A percentile compares a stretch with the other conserved stretches of the same genome.
These are phyloP conservation scores for Theobroma grandiflorum DNA, from an alignment of 441 rosid genomes.

Conservation along the genomic window DNA sequence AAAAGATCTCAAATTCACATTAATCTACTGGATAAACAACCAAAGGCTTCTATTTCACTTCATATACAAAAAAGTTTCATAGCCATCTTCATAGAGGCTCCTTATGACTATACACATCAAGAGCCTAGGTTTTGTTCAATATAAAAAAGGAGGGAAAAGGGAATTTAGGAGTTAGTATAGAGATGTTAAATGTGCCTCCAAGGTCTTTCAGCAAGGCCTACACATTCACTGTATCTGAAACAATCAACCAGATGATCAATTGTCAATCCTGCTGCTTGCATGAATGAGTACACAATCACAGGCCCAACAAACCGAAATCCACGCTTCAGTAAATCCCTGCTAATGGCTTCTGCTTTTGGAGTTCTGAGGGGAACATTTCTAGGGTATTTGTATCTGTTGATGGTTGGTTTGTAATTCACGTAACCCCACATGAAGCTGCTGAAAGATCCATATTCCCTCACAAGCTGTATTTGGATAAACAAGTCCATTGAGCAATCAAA, in stretches of 20 bases:
- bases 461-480: constrained; percentile 49
- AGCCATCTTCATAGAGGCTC: neutral
- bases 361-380: constrained; percentile 81
- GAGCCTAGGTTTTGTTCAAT: neutral
- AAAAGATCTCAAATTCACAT: neutral
- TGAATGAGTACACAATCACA: constrained; percentile 86
- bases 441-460: constrained; percentile 80
- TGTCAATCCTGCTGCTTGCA: constrained; percentile 91
- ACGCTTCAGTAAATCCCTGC: constrained; percentile 74
- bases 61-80: neutral
- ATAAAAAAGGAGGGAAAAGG: neutral
- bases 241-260: constrained; percentile 93
- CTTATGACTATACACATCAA: neutral
- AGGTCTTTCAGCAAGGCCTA: constrained; percentile 82
- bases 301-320: constrained; percentile 94
- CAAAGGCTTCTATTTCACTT: neutral
- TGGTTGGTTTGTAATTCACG: constrained; percentile 78
- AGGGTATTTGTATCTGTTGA: constrained; percentile 71
- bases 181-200: constrained; percentile 75
- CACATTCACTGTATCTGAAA: constrained; percentile 77
- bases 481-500: neutral
- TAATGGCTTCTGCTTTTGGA: constrained; percentile 79
- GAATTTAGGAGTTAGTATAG: neutral
- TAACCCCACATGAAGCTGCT: constrained; percentile 85
- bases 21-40: neutral